These are phyloP conservation scores for Aurantiochytrium sp. DNA, from an alignment of 108 stramenopile species.

Conservation along the genomic window DNA sequence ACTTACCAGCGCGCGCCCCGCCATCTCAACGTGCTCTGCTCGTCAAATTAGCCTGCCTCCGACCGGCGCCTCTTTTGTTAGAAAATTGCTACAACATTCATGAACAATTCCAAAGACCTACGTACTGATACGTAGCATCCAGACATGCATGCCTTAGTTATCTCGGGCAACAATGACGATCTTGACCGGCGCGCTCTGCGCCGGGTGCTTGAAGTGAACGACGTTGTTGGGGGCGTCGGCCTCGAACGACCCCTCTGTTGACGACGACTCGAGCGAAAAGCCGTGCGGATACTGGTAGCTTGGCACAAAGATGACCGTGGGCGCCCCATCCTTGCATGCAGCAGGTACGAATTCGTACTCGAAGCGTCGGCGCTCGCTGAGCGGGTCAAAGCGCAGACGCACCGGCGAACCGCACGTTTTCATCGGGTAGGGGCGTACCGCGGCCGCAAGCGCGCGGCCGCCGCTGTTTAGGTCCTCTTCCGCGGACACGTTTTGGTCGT, in stretches of 20 bases:
- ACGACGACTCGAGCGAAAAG: background rate
- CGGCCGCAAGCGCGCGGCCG: background rate
- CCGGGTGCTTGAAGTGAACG: background rate
- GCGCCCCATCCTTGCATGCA: background rate
- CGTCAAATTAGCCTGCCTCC: too few species aligned
- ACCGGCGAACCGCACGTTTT: background rate
- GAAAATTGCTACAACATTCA: too few species aligned
- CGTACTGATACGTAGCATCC: too few species aligned
- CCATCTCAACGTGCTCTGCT: too few species aligned
- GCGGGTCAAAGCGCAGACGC: background rate
- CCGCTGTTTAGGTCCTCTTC: background rate
- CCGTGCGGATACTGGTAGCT: background rate
- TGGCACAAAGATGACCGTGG: slow-evolving; percentile 4
- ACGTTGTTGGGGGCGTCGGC: background rate
- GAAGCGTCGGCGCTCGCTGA: background rate
- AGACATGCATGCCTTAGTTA: too few species aligned
- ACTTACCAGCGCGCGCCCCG: too few species aligned
- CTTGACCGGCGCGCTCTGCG: background rate
- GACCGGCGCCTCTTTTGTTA: too few species aligned
- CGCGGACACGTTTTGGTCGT: background rate
- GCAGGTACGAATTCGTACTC: background rate
- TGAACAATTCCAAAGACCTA: too few species aligned
- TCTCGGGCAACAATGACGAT: too few species aligned
- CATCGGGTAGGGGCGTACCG: slow-evolving; percentile 25
- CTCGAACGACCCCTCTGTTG: background rate